Conservation (phyloP, 2,329 filamentous ascomycete species). For the Neopestalotiopsis rosae region DNA sequence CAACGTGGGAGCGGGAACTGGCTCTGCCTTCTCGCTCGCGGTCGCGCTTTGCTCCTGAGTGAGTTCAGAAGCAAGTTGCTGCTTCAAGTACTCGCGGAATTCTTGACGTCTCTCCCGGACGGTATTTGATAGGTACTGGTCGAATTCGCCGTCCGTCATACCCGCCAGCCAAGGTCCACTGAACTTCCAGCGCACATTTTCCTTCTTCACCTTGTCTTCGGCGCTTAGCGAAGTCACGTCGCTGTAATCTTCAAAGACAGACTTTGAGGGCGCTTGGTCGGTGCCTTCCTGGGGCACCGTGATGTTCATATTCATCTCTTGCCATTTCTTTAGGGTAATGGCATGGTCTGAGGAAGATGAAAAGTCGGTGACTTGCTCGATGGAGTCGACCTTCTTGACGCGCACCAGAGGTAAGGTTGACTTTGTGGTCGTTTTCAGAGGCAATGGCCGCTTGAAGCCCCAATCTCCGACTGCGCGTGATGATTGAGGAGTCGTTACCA, state of each 20-base stretch:
- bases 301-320: slow-evolving; percentile 78
- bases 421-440: slow-evolving; percentile 74
- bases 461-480: slow-evolving; percentile 84
- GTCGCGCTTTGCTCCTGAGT: slow-evolving; percentile 42
- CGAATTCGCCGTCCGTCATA: slow-evolving; percentile 65
- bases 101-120: slow-evolving; percentile 58
- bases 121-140: slow-evolving; percentile 56
- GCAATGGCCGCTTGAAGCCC: slow-evolving; percentile 88
- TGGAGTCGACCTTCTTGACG: slow-evolving; percentile 79
- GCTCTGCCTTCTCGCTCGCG: slow-evolving; percentile 45
- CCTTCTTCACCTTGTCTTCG: slow-evolving; percentile 38
- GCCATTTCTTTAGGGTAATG: slow-evolving; percentile 82
- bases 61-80: slow-evolving; percentile 52
- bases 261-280: slow-evolving; percentile 42
- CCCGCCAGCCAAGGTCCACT: slow-evolving; percentile 70
- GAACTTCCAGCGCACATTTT: slow-evolving; percentile 68
- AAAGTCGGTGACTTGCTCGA: slow-evolving; percentile 90
- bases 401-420: slow-evolving; percentile 78
- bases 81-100: slow-evolving; percentile 60
- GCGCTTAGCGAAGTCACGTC: slow-evolving; percentile 55
- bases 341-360: slow-evolving; percentile 81
- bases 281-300: slow-evolving; percentile 50
- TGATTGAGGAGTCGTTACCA: slow-evolving; percentile 77
- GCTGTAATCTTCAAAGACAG: slow-evolving; percentile 64
- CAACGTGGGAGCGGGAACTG: slow-evolving; percentile 35